These are phyloP conservation scores for Nicotiana tabacum DNA, from an alignment of 257 asterid genomes.

Conservation along the genomic window DNA sequence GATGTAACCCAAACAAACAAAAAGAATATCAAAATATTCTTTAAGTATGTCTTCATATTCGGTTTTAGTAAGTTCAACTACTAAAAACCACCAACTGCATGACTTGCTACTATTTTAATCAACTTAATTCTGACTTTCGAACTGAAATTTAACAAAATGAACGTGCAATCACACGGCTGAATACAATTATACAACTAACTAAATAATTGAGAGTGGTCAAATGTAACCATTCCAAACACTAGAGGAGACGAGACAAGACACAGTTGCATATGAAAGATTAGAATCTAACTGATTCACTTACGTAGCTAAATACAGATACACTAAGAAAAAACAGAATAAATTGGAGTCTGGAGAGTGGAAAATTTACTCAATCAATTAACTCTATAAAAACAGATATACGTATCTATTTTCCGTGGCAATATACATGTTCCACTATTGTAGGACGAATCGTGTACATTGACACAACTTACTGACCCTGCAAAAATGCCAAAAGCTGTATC, in stretches of 20 bases:
- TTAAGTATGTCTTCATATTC: not conserved
- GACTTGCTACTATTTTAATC: not conserved
- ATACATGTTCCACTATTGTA: not conserved
- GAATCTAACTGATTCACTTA: constrained; percentile 7
- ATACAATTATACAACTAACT: not conserved
- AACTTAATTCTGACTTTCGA: not conserved
- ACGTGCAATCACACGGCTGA: constrained; percentile 9
- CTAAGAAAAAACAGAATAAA: not conserved
- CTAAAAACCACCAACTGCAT: not conserved
- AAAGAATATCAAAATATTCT: not conserved
- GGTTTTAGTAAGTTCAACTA: not conserved
- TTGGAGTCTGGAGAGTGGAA: not conserved
- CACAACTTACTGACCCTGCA: constrained; percentile 6
- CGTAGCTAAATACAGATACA: not conserved
- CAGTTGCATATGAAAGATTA: not conserved
- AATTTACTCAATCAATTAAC: not conserved
- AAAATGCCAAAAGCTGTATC: constrained; percentile 9
- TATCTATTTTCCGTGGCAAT: not conserved
- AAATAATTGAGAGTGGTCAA: not conserved
- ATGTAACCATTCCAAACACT: not conserved
- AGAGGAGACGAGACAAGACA: not conserved
- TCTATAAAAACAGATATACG: not conserved
- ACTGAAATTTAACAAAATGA: not conserved
- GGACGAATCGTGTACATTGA: not conserved
- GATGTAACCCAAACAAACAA: not conserved